phyloP scores from a whole-genome alignment of 331 rosid species.

The Rhamnella rubrinervis region DNA sequence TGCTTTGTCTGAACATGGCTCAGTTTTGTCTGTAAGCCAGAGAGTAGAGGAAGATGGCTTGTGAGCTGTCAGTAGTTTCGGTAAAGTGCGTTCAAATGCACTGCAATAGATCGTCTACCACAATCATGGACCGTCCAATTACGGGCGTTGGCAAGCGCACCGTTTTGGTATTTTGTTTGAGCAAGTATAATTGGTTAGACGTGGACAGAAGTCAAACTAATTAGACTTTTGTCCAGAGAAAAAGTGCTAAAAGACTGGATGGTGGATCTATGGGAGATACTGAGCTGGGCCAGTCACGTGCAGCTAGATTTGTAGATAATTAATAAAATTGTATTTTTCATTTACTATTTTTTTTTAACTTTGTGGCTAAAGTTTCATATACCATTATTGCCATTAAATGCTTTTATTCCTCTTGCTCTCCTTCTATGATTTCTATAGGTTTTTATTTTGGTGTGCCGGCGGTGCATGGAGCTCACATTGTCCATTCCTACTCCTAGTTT shows the following conservation, averaged over 20 bases:
- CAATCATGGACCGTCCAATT: conserved; percentile 13
- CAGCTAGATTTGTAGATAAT: not conserved
- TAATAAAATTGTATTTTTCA: too few species aligned
- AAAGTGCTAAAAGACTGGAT: too few species aligned
- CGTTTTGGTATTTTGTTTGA: not conserved
- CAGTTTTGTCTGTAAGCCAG: conserved; percentile 9
- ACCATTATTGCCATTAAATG: too few species aligned
- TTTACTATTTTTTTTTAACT: too few species aligned
- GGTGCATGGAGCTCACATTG: too few species aligned
- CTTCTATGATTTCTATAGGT: too few species aligned
- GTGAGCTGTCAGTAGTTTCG: conserved; percentile 37
- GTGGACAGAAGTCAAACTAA: too few species aligned
- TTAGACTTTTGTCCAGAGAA: too few species aligned
- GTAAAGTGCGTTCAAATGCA: not conserved
- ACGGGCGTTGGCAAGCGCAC: not conserved
- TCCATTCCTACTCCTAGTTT: too few species aligned
- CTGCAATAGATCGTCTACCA: not conserved
- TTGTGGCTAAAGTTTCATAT: too few species aligned
- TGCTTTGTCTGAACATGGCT: conserved; percentile 5
- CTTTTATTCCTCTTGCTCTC: too few species aligned
- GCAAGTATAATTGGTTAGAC: not conserved
- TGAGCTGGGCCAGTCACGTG: conserved; percentile 13
- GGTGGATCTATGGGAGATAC: not conserved
- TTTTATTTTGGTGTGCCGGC: too few species aligned
- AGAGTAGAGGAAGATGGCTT: conserved; percentile 21